These are phyloP conservation scores for Pachyrhizus erosus DNA, from an alignment of 306 rosid species.

Conservation along the genomic window DNA sequence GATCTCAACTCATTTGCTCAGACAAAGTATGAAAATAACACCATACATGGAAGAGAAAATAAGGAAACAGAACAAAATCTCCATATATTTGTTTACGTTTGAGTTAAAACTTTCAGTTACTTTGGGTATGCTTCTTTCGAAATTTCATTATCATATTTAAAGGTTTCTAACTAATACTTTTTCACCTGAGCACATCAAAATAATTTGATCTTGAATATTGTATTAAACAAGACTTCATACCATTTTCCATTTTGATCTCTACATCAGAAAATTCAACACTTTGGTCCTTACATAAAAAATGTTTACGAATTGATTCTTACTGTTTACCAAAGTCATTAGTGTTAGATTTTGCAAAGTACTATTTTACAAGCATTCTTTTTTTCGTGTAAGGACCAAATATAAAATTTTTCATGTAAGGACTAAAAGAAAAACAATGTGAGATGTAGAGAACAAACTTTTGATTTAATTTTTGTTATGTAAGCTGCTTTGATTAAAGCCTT, in stretches of 20 bases:
- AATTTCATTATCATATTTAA: slow-evolving; percentile 11
- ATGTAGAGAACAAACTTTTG: background rate
- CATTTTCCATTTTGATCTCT: background rate
- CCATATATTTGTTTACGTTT: background rate
- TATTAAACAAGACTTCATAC: background rate
- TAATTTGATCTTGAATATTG: background rate
- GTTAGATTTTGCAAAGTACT: background rate
- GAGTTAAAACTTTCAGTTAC: slow-evolving; percentile 6
- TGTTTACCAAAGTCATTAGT: background rate
- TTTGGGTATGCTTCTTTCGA: background rate
- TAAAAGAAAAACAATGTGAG: background rate
- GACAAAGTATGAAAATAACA: background rate
- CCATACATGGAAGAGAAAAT: background rate
- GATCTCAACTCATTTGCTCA: background rate
- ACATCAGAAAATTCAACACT: background rate
- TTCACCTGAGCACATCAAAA: background rate
- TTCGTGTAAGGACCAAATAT: background rate
- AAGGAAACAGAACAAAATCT: background rate
- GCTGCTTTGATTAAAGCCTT: slow-evolving; percentile 27
- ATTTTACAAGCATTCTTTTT: background rate
- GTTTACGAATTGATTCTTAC: background rate
- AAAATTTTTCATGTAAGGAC: background rate
- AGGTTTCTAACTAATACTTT: slow-evolving; percentile 21
- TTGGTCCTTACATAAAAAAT: background rate
- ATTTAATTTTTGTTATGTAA: background rate